A percentile compares a stretch with the other conserved stretches of the same genome.
Conservation (phyloP, 371 early-diverging fungal species). For the Basidiobolus meristosporus region DNA sequence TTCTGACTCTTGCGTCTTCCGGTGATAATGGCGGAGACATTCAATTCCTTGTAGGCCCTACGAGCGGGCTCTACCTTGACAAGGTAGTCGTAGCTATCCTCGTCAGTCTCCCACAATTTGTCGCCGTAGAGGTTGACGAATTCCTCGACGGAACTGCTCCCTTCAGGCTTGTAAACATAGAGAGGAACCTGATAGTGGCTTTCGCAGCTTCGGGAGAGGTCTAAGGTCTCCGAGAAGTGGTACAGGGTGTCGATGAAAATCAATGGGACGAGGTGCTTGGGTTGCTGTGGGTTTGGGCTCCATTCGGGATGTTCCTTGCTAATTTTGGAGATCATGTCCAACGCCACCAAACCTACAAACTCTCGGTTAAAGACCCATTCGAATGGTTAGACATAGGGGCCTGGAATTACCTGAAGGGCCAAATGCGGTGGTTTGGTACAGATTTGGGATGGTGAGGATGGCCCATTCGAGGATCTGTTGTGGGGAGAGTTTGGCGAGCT, state of each 20-base stretch:
- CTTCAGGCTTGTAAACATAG: conserved; percentile 51
- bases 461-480: conserved; percentile 81
- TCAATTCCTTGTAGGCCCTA: conserved; percentile 59
- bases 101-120: conserved; percentile 61
- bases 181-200: conserved; percentile 49
- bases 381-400: too few species aligned
- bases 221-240: conserved; percentile 79
- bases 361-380: not conserved
- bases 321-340: conserved; percentile 52
- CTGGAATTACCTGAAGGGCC: conserved; percentile 26
- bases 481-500: conserved; percentile 36
- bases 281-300: not conserved
- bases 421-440: conserved; percentile 85
- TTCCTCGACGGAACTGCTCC: conserved; percentile 28
- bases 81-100: conserved; percentile 68
- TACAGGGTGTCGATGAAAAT: conserved; percentile 85
- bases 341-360: conserved; percentile 39
- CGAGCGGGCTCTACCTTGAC: conserved; percentile 87
- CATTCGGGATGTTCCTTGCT: conserved; percentile 9
- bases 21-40: conserved; percentile 62
- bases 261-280: conserved; percentile 44
- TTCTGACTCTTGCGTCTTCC: conserved; percentile 81
- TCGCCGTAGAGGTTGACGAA: conserved; percentile 55
- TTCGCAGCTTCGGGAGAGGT: conserved; percentile 41
- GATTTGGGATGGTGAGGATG: conserved; percentile 46